Conservation (phyloP, 139 green algal species). For the Coelastrella sp. region DNA sequence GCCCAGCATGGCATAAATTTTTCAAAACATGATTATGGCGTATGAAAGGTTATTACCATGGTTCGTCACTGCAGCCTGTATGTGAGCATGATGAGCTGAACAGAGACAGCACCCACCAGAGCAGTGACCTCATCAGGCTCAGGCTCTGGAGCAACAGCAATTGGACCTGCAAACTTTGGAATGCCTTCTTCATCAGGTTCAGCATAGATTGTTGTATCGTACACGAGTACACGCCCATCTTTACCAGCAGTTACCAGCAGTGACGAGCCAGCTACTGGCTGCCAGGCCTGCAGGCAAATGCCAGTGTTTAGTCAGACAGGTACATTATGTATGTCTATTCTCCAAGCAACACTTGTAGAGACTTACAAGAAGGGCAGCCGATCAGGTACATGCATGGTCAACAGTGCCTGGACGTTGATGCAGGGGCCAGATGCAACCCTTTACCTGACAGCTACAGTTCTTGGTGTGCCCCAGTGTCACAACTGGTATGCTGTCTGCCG, state of each 20-base stretch:
- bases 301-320: too few relatives aligned
- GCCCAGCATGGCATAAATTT: background rate
- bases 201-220: conserved; percentile 7
- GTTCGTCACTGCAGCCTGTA: background rate
- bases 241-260: conserved; percentile 33
- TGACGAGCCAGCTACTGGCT: background rate
- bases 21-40: background rate
- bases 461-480: conserved; percentile 42
- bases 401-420: too few relatives aligned
- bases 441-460: conserved; percentile 15
- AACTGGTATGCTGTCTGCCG: conserved; percentile 15
- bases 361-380: too few relatives aligned
- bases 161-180: conserved; percentile 26
- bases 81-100: background rate
- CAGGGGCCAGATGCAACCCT: background rate
- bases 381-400: too few relatives aligned
- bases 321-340: too few relatives aligned
- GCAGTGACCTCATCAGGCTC: conserved; percentile 23
- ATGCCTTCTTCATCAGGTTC: conserved; percentile 27
- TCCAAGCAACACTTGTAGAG: too few relatives aligned
- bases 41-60: background rate
- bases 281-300: conserved; percentile 43
- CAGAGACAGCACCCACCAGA: background rate
- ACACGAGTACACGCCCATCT: conserved; percentile 32
- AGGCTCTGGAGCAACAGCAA: conserved; percentile 23